phyloP scores from a whole-genome alignment of 305 asterid genomes.

The Fraxinus sp. region DNA sequence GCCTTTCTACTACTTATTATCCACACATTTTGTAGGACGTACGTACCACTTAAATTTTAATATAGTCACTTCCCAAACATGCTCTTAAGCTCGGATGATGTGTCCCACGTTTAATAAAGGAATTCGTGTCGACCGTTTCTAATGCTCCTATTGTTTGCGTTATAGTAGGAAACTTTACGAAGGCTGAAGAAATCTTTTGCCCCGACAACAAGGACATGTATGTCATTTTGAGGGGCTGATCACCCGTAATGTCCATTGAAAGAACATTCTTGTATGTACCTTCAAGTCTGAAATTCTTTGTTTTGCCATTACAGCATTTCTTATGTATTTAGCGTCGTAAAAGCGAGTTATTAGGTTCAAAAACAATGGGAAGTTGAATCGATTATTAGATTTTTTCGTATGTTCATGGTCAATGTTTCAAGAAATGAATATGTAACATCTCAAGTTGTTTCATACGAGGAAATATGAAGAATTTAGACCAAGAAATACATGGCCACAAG shows the following conservation, averaged over 20 bases:
- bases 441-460: not conserved
- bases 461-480: not conserved
- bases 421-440: not conserved
- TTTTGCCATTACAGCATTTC: conserved; percentile 8
- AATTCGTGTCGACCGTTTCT: not conserved
- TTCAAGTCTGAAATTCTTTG: conserved; percentile 7
- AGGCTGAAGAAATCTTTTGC: conserved; percentile 85
- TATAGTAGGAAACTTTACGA: conserved; percentile 67
- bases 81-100: not conserved
- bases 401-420: not conserved
- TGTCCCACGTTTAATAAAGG: not conserved
- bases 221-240: conserved; percentile 78
- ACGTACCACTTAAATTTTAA: no score
- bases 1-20: conserved; percentile 44
- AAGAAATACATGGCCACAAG: not conserved
- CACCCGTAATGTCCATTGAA: conserved; percentile 61
- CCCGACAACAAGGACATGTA: conserved; percentile 84
- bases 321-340: conserved; percentile 22
- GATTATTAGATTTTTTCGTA: conserved; percentile 16
- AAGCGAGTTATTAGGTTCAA: conserved; percentile 2
- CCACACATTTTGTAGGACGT: no score
- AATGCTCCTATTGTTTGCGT: not conserved
- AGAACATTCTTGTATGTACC: not conserved
- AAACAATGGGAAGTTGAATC: conserved; percentile 11
- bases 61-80: no score